Percentiles rank a stretch among this genome's conserved stretches.
Conservation (phyloP, 2,329 filamentous ascomycete genomes). For the Beauveria sp. region DNA sequence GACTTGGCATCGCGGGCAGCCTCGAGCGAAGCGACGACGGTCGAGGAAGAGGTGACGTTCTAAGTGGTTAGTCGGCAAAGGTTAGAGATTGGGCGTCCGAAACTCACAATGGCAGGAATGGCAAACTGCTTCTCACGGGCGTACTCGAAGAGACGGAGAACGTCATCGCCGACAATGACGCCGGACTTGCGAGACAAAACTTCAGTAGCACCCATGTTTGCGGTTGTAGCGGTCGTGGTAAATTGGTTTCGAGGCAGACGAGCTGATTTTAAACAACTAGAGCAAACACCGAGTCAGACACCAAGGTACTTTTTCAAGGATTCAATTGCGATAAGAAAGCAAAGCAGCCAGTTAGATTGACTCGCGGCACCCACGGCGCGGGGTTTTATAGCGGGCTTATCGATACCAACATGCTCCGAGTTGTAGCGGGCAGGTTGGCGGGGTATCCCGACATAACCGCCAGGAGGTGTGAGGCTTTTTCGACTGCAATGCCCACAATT, state of each 20-base stretch:
- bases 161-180: conserved; percentile 48
- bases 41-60: conserved; percentile 90
- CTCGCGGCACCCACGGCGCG: conserved; percentile 3
- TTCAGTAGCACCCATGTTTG: conserved; percentile 31
- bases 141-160: conserved; percentile 72
- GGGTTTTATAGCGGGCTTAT: conserved; percentile 10
- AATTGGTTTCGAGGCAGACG: neutral
- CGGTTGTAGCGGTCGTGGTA: conserved; percentile 17
- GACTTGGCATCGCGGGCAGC: conserved; percentile 87
- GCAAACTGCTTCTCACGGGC: conserved; percentile 82
- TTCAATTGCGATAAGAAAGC: conserved; percentile 7
- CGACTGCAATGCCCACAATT: neutral
- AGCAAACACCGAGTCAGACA: neutral
- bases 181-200: conserved; percentile 45
- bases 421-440: neutral
- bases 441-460: neutral
- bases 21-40: conserved; percentile 74
- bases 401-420: conserved; percentile 7
- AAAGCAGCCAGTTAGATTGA: neutral
- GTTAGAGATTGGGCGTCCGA: conserved; percentile 4
- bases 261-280: conserved; percentile 3
- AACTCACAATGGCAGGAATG: conserved; percentile 64
- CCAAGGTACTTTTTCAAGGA: neutral
- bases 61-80: conserved; percentile 12
- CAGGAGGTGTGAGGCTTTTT: conserved; percentile 4